Percentiles rank a stretch among this genome's conserved stretches.
Conservation (phyloP, 495 filamentous ascomycete genomes). For the Glarea lozoyensis region DNA sequence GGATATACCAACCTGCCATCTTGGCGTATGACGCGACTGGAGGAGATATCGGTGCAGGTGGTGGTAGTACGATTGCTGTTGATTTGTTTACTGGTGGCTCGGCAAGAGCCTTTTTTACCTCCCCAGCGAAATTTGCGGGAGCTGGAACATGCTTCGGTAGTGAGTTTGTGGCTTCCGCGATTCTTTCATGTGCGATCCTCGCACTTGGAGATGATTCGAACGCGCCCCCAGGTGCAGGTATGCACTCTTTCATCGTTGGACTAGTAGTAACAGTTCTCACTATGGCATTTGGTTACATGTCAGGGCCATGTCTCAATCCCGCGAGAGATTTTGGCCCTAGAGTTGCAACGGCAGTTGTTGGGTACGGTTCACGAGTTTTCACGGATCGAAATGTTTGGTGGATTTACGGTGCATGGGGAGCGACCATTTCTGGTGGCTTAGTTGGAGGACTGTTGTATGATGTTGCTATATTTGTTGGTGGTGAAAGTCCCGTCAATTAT, state of each 20-base stretch:
- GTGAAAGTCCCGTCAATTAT: slow-evolving; percentile 44
- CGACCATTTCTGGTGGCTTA: slow-evolving; percentile 31
- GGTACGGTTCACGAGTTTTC: slow-evolving; percentile 33
- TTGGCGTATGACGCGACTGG: slow-evolving; percentile 21
- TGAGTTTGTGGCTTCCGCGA: slow-evolving; percentile 38
- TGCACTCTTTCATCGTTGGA: slow-evolving; percentile 38
- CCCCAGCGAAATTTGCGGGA: slow-evolving; percentile 35
- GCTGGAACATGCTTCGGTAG: slow-evolving; percentile 39
- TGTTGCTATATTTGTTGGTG: slow-evolving; percentile 40
- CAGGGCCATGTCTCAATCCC: slow-evolving; percentile 39
- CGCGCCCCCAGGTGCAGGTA: slow-evolving; percentile 44
- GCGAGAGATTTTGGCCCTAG: slow-evolving; percentile 44
- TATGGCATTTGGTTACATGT: slow-evolving; percentile 38
- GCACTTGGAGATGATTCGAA: slow-evolving; percentile 48
- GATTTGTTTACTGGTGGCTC: slow-evolving; percentile 19
- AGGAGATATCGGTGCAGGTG: background rate
- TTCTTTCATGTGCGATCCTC: slow-evolving; percentile 37
- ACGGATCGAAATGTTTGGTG: slow-evolving; percentile 32
- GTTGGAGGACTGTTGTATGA: slow-evolving; percentile 40
- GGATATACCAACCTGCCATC: slow-evolving; percentile 41
- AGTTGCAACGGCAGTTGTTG: slow-evolving; percentile 26
- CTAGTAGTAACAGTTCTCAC: slow-evolving; percentile 33
- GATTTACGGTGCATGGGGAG: slow-evolving; percentile 42
- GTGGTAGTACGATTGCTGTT: background rate
- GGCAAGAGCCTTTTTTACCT: slow-evolving; percentile 31